Base-by-base conservation (phyloP, 192 early-diverging fungal genomes). In the Lobosporangium transversale region DNA sequence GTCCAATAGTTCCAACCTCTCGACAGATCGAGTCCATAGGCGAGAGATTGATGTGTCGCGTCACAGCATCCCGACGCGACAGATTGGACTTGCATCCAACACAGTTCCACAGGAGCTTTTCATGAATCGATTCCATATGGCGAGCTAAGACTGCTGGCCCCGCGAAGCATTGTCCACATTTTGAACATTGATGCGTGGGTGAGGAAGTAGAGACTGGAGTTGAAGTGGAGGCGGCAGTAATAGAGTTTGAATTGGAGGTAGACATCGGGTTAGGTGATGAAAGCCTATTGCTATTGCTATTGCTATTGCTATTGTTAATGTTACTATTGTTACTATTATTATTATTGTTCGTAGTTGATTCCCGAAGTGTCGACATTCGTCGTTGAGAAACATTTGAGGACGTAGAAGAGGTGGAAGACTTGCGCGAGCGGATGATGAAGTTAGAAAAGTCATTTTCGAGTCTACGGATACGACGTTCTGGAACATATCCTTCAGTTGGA, bases 1-100 rank as follows among this genome's bases (percentile, higher is more conserved):
- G 73, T n/a, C 73, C 73, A 43, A 76, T 76, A 0, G 64, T 66
- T 12, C 73, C 64, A 4, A 76, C 65, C 0, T 50, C 43, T 23
- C 73, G 51, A 36, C 73, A 76, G 59, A 76, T 44, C 0, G 73
- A 76, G 37, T 76, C 73, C 73, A 76, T 76, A 9, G 73, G 64
- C 0, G 73, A 76, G 17, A 76, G 58, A 20, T 76, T 76, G 59
- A 76, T 76, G 29, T 76, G 73, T 2, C 73, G 51, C 2, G 73
- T 76, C 37, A 76, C 73, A 4, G 73, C 73, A 36, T 76, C 73
- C 4, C 73, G 50, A 23, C 73, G 58, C 0, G 73, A 76, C 2
- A 76, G 59, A 37, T 67, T 67, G 20, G 73, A 76, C 32, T 76
- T 76, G 64, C 73, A 76, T 2, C 73, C 73, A 10, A 66, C 59